phyloP scores from a whole-genome alignment of 2,329 filamentous ascomycete genomes.

The Arthrobotrys iridis region DNA sequence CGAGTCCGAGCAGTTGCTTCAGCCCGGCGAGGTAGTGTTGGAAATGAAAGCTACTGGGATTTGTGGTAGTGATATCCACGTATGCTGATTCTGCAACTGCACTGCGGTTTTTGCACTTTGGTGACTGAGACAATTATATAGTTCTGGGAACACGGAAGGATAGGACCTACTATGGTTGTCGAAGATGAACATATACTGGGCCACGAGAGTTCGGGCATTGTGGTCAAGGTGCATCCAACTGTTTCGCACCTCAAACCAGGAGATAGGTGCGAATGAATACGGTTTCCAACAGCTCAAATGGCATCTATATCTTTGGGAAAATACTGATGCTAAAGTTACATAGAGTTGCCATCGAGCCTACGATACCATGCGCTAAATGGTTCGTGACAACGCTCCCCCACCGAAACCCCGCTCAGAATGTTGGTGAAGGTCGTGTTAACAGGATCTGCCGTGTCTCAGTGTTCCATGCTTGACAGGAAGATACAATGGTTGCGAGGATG shows the following conservation, averaged over 20 bases:
- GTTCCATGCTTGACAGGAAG: conserved; percentile 76
- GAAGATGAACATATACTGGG: conserved; percentile 88
- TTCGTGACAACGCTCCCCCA: neutral
- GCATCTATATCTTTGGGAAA: neutral
- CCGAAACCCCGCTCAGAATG: neutral
- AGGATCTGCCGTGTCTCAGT: conserved; percentile 11
- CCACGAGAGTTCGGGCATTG: conserved; percentile 80
- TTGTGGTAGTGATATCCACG: conserved; percentile 74
- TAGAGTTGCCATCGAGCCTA: conserved; percentile 91
- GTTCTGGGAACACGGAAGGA: conserved; percentile 98
- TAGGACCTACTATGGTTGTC: conserved; percentile 90
- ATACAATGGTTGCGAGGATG: conserved; percentile 92
- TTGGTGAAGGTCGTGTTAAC: neutral
- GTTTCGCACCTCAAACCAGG: conserved; percentile 81
- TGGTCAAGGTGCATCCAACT: conserved; percentile 72
- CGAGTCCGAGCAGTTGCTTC: conserved; percentile 64
- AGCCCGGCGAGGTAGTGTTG: conserved; percentile 75
- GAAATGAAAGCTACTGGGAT: conserved; percentile 95
- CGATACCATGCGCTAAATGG: conserved; percentile 88
- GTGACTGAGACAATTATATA: conserved; percentile 67
- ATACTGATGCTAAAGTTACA: neutral
- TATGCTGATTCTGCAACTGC: conserved; percentile 10
- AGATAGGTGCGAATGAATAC: conserved; percentile 65
- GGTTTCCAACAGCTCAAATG: neutral
- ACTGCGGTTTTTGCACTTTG: neutral